Conservation (phyloP, 2,329 filamentous ascomycete genomes). For the Beauveria scarabaeidicola region DNA sequence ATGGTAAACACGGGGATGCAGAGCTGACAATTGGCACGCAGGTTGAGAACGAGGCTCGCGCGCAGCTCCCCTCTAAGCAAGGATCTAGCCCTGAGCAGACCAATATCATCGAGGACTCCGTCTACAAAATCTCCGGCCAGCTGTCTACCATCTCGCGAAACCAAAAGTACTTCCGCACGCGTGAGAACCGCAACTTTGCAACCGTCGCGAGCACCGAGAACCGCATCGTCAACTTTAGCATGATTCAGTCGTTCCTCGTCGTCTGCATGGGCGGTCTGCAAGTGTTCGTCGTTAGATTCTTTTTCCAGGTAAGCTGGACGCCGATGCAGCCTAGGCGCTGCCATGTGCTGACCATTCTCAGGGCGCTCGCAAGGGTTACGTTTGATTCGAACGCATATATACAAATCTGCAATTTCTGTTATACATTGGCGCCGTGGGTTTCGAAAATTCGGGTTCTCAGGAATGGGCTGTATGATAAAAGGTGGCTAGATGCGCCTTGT, state of each 20-base stretch:
- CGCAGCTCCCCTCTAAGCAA: slow-evolving; percentile 78
- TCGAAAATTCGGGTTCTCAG: slow-evolving; percentile 20
- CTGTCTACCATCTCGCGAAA: slow-evolving; percentile 91
- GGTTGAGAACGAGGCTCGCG: slow-evolving; percentile 84
- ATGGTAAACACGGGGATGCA: neutral
- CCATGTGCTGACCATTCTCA: slow-evolving; percentile 20
- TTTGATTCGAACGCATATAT: slow-evolving; percentile 35
- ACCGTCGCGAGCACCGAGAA: slow-evolving; percentile 93
- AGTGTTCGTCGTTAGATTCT: slow-evolving; percentile 96
- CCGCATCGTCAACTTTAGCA: slow-evolving; percentile 93
- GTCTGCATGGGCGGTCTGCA: slow-evolving; percentile 91
- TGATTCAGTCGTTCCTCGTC: slow-evolving; percentile 88
- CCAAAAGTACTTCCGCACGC: slow-evolving; percentile 98
- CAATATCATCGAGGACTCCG: slow-evolving; percentile 78
- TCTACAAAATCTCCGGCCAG: slow-evolving; percentile 89
- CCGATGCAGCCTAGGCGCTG: neutral
- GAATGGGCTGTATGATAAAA: slow-evolving; percentile 23
- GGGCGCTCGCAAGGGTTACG: slow-evolving; percentile 62
- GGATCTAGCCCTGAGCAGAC: slow-evolving; percentile 86
- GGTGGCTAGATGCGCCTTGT: slow-evolving; percentile 1
- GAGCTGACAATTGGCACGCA: slow-evolving; percentile 28
- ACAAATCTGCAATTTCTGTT: slow-evolving; percentile 18
- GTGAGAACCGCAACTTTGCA: slow-evolving; percentile 98
- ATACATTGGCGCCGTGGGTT: slow-evolving; percentile 22
- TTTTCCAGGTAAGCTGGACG: slow-evolving; percentile 67